A percentile compares a stretch with the other conserved stretches of the same genome.
Evolutionary conservation across 139 green algal species (phyloP).

Genomic region (Coccomyxa sp.): DNA sequence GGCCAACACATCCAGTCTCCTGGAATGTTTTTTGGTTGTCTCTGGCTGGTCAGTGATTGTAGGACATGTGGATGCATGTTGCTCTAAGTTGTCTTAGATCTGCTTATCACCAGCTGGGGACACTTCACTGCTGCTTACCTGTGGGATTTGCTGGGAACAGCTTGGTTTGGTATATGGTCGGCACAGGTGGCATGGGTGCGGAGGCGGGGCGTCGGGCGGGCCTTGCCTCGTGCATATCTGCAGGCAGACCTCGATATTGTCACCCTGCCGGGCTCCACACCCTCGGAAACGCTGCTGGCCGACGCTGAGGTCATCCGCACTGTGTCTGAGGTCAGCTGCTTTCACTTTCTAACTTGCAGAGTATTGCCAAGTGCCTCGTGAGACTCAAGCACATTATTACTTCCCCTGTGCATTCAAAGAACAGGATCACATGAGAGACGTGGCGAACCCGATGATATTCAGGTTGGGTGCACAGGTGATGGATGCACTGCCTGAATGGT

Average conservation of each 20-base stretch:
- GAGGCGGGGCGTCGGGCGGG: conserved; percentile 26
- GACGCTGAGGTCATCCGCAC: conserved; percentile 16
- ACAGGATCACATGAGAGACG: too few species aligned
- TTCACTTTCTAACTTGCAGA: neutral
- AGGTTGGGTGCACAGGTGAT: neutral
- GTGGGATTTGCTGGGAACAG: too few species aligned
- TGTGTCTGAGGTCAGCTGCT: neutral
- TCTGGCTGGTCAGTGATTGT: too few species aligned
- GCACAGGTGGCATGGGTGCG: conserved; percentile 9
- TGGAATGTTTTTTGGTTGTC: too few species aligned
- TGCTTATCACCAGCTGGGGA: too few species aligned
- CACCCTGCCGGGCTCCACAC: conserved; percentile 2
- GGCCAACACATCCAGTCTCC: too few species aligned
- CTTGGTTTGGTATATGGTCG: neutral
- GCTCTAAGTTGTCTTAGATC: too few species aligned
- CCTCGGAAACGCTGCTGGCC: conserved; percentile 16
- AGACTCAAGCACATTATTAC: too few species aligned
- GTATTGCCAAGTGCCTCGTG: neutral
- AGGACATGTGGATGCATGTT: too few species aligned
- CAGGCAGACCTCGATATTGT: conserved; percentile 73
- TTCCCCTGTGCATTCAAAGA: too few species aligned
- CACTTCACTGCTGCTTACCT: too few species aligned
- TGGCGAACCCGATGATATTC: neutral
- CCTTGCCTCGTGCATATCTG: conserved; percentile 47
- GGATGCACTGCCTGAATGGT: neutral